Base-by-base conservation (phyloP, 345 rosid species). In the Dovyalis caffra region DNA sequence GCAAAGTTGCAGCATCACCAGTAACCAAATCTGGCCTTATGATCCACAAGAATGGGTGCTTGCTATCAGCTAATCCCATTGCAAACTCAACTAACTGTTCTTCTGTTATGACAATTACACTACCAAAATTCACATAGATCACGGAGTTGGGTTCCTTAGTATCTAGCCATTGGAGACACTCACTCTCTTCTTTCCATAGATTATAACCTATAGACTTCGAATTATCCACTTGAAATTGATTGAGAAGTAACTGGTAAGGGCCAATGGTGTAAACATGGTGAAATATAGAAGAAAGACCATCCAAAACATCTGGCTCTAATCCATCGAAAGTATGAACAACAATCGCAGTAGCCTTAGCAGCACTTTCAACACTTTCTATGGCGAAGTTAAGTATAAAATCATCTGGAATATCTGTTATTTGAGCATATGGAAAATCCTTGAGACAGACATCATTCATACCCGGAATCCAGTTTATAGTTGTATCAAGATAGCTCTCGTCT, bases 71-170 rank as follows among this genome's bases (percentile, higher is more conserved):
- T 23, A 69, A 21, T 20, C 72, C 72, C 72, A 69, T 69, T 1
- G 57, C 72, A 14, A 69, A 69, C 33, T 69, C 72, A 20, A 69
- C 37, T 10, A 69, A 12, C 16, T 69, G 72, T 31, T 21, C 38
- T 12, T 11, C 37, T 21, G 62, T 49, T 2, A 51, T 4, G 21
- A 49, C 26, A 15, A 10, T 6, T 49, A 69, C 4, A 33, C 72
- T 69, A 1, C 72, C 72, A 49, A 69, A 49, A 49, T 69, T 69
- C 40, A 69, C 72, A 2, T 69, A 69, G 23, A 69, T 5, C 6
- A 47, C 72, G 21, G 72, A 51, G 23, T 32, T 51, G 12, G 60
- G 60, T 0, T 53, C 5, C 5, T 2, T 53, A 7, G 71, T 38
- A 6, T 68, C 56, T 7, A 68, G 71, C 71, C 71, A 68, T 29